Evolutionary conservation across 106 monocot species (phyloP).

Genomic region (Gastrodia elata): DNA sequence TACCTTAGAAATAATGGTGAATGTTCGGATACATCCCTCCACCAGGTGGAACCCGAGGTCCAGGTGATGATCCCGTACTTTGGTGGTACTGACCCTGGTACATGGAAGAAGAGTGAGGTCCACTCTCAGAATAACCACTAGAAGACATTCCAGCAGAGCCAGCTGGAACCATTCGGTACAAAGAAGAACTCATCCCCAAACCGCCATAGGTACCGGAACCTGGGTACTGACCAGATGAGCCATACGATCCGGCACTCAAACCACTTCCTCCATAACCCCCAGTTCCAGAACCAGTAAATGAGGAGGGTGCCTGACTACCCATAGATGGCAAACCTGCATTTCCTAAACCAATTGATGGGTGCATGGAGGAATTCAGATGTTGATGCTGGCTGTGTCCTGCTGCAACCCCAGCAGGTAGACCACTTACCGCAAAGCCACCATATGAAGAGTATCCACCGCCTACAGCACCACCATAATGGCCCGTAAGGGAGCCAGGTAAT

Average conservation of each 20-base stretch:
- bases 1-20: conserved; percentile 20
- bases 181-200: conserved; percentile 14
- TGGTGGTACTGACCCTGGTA: conserved; percentile 14
- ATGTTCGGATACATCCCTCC: conserved; percentile 17
- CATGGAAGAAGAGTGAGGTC: conserved; percentile 8
- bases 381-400: conserved; percentile 1
- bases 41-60: conserved; percentile 16
- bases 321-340: conserved; percentile 1
- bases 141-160: conserved; percentile 7
- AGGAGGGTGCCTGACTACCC: conserved; percentile 3
- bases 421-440: conserved; percentile 6
- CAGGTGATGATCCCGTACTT: conserved; percentile 13
- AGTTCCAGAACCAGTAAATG: conserved; percentile 2
- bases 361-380: neutral
- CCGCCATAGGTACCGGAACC: conserved; percentile 15
- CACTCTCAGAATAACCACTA: conserved; percentile 16
- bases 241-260: conserved; percentile 11
- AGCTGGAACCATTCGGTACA: conserved; percentile 7
- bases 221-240: conserved; percentile 11
- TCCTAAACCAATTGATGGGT: conserved; percentile 5
- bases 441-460: neutral
- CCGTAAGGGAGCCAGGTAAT: conserved; percentile 6
- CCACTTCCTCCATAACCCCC: conserved; percentile 8
- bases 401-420: neutral
- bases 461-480: conserved; percentile 14